phyloP scores from a whole-genome alignment of 108 stramenopile species.

The Nitzschia sp. region DNA sequence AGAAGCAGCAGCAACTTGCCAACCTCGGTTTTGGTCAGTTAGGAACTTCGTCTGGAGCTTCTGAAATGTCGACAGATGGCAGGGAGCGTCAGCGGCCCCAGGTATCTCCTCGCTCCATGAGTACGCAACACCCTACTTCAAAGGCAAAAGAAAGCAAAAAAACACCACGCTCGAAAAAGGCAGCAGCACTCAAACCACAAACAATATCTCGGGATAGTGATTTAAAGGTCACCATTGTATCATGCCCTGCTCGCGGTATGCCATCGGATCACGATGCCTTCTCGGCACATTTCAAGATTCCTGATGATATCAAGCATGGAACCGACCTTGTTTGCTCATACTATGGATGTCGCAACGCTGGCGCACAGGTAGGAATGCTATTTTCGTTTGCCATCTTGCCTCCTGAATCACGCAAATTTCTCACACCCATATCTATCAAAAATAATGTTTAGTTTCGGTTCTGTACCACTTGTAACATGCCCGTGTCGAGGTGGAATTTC shows the following conservation, averaged over 20 bases:
- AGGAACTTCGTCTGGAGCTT: neutral
- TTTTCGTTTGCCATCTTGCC: too few species aligned
- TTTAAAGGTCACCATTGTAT: conserved; percentile 18
- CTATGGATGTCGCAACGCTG: conserved; percentile 74
- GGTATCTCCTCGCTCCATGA: neutral
- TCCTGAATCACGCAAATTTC: too few species aligned
- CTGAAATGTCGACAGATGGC: neutral
- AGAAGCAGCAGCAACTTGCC: conserved; percentile 11
- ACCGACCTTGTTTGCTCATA: conserved; percentile 81
- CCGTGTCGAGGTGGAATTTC: conserved; percentile 85
- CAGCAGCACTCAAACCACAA: neutral
- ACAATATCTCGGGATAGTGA: too few species aligned
- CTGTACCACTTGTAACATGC: conserved; percentile 70
- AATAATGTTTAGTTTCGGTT: conserved; percentile 49
- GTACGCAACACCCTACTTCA: neutral
- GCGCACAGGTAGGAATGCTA: conserved; percentile 54
- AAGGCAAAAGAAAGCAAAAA: neutral
- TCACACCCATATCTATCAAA: too few species aligned
- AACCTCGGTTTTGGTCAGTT: neutral
- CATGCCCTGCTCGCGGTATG: conserved; percentile 81
- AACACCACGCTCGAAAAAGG: neutral
- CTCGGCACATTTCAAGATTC: conserved; percentile 80
- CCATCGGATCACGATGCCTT: conserved; percentile 78
- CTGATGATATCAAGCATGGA: conserved; percentile 74
- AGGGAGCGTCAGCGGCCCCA: neutral